A percentile compares a stretch with the other conserved stretches of the same genome.
Evolutionary conservation across 768 basidiomycete genomes (phyloP).

Genomic region (Suillus brevipes): DNA sequence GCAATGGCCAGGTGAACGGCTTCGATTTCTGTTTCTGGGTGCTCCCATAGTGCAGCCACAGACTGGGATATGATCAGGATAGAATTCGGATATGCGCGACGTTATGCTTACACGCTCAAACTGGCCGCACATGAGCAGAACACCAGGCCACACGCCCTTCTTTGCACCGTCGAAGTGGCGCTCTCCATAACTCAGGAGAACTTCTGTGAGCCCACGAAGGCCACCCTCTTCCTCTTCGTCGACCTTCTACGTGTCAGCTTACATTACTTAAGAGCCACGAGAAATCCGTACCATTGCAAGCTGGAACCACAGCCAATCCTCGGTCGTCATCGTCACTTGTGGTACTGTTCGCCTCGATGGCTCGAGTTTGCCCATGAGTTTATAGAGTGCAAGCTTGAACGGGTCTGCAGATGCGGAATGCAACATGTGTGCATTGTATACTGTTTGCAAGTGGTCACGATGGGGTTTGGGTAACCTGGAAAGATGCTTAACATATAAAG

Average conservation of each 20-base stretch:
- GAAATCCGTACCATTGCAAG: constrained; percentile 65
- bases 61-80: constrained; percentile 51
- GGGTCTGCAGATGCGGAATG: constrained; percentile 88
- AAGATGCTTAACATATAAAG: constrained; percentile 4
- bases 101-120: constrained; percentile 76
- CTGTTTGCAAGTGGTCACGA: constrained; percentile 76
- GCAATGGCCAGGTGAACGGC: constrained; percentile 93
- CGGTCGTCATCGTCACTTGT: constrained; percentile 86
- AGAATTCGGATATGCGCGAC: not conserved
- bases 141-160: constrained; percentile 75
- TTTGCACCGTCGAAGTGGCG: constrained; percentile 74
- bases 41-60: constrained; percentile 86
- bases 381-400: constrained; percentile 95
- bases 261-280: not conserved
- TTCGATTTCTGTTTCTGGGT: constrained; percentile 84
- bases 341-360: constrained; percentile 74
- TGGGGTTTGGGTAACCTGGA: constrained; percentile 67
- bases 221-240: constrained; percentile 84
- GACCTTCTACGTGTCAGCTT: constrained; percentile 41
- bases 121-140: constrained; percentile 88
- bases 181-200: constrained; percentile 75
- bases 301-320: constrained; percentile 99
- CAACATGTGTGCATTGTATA: constrained; percentile 86
- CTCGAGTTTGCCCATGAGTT: constrained; percentile 92
- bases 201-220: constrained; percentile 71